A percentile compares a stretch with the other conserved stretches of the same genome.
phyloP scores from a whole-genome alignment of 78 protist genomes.

The Planoprotostelium fungivorum region DNA sequence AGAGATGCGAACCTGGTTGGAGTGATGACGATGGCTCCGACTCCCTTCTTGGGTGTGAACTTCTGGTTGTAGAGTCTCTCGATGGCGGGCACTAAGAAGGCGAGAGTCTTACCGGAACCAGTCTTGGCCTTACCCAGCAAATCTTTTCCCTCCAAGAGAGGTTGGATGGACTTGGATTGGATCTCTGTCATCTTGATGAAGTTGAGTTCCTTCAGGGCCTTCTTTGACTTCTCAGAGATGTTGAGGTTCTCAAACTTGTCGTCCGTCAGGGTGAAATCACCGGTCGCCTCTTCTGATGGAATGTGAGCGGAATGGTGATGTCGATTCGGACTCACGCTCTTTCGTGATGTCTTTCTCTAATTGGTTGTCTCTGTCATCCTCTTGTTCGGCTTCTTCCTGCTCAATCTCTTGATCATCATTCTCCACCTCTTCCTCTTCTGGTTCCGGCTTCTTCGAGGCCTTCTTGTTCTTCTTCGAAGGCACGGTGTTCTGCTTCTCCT shows the following conservation, averaged over 20 bases:
- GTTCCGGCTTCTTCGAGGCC: not conserved
- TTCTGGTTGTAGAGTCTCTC: conserved; percentile 72
- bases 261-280: not conserved
- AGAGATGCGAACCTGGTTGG: conserved; percentile 41
- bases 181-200: conserved; percentile 87
- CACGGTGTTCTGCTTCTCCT: too few species aligned
- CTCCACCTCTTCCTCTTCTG: not conserved
- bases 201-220: conserved; percentile 72
- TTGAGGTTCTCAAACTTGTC: conserved; percentile 37
- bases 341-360: not conserved
- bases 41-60: conserved; percentile 81
- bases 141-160: conserved; percentile 86
- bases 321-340: not conserved
- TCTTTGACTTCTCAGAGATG: conserved; percentile 51
- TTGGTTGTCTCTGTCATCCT: not conserved
- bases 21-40: conserved; percentile 82
- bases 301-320: not conserved
- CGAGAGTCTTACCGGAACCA: conserved; percentile 96
- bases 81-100: conserved; percentile 94
- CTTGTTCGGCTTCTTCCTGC: not conserved
- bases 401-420: not conserved
- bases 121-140: conserved; percentile 94
- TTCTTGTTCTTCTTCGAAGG: not conserved
- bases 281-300: not conserved
- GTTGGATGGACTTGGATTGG: conserved; percentile 87